Conservation (phyloP, 2,329 filamentous ascomycete species). For the Rhexocercosporidium sp. region DNA sequence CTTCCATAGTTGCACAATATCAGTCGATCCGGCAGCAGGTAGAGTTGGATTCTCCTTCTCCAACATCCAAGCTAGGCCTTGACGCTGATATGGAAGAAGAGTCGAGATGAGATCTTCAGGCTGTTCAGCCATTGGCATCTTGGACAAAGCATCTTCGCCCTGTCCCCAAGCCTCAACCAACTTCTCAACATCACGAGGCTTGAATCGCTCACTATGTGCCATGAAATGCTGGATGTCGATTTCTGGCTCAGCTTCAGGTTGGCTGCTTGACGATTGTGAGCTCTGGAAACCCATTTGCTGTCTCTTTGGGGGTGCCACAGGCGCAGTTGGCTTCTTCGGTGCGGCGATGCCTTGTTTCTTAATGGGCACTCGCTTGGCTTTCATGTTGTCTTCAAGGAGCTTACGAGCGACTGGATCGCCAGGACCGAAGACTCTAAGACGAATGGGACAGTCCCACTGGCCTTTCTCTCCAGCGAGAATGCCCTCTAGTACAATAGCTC, state of each 20-base stretch:
- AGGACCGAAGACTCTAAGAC: conserved; percentile 72
- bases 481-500: conserved; percentile 69
- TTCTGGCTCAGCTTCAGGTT: conserved; percentile 24
- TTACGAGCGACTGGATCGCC: conserved; percentile 57
- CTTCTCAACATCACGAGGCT: conserved; percentile 69
- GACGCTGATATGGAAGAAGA: conserved; percentile 79
- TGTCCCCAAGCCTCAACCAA: conserved; percentile 62
- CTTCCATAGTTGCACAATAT: conserved; percentile 81
- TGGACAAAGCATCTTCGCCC: conserved; percentile 68
- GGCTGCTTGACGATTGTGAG: conserved; percentile 30
- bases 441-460: conserved; percentile 73
- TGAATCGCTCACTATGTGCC: conserved; percentile 68
- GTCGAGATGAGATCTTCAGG: conserved; percentile 68
- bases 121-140: conserved; percentile 74
- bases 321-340: conserved; percentile 47
- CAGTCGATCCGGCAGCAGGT: conserved; percentile 61
- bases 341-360: conserved; percentile 41
- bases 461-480: conserved; percentile 70
- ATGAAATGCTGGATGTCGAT: conserved; percentile 59
- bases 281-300: conserved; percentile 35
- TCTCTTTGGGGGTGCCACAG: conserved; percentile 48
- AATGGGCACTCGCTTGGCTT: conserved; percentile 65
- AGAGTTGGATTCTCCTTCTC: conserved; percentile 74
- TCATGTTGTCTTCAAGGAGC: conserved; percentile 65
- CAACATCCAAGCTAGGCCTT: conserved; percentile 81